These are phyloP conservation scores for Trichomonas tenax DNA, from an alignment of 208 protist genomes.

Conservation along the genomic window DNA sequence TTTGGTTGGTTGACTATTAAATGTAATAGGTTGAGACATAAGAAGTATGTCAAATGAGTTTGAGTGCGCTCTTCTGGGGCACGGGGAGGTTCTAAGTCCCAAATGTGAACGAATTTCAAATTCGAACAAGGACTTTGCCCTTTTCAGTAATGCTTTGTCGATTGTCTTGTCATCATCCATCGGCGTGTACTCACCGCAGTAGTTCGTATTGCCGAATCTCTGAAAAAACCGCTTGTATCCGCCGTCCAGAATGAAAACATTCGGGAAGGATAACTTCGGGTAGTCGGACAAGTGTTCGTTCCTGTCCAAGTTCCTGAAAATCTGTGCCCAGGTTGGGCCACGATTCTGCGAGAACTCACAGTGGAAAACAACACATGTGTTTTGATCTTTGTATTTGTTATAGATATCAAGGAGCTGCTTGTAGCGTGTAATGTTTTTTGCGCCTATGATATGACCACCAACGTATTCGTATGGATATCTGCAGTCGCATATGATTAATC, in stretches of 20 bases:
- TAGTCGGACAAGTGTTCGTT: neutral
- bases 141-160: neutral
- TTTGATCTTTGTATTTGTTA: neutral
- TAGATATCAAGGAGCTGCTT: neutral
- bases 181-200: neutral
- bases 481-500: conserved; percentile 26
- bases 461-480: conserved; percentile 29
- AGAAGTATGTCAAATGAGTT: neutral
- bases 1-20: neutral
- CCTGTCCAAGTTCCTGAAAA: neutral
- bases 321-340: neutral
- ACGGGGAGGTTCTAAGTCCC: neutral
- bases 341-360: conserved; percentile 27
- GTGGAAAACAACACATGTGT: conserved; percentile 12
- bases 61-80: neutral
- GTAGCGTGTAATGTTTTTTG: neutral
- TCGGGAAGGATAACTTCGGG: neutral
- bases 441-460: conserved; percentile 22
- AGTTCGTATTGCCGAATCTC: neutral
- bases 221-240: neutral
- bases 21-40: neutral
- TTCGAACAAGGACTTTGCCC: neutral
- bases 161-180: neutral
- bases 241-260: neutral
- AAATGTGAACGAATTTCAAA: neutral